phyloP scores from a whole-genome alignment of 1,284 basidiomycete species.

The Mrakiaceae sp. region DNA sequence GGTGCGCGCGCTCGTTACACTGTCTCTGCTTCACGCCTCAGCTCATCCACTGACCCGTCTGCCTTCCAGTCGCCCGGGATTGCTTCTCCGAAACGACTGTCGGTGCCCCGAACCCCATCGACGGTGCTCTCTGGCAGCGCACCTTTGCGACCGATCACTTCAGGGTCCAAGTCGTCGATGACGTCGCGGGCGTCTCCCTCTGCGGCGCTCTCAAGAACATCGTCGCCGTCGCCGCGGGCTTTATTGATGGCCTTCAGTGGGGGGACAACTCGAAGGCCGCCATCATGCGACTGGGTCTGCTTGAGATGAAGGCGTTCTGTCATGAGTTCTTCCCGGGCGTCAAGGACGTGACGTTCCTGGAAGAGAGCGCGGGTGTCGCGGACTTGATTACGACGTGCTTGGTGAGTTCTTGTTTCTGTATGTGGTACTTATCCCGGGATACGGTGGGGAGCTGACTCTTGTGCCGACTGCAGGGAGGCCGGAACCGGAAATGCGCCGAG shows the following conservation, averaged over 20 bases:
- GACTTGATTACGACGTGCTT: constrained; percentile 46
- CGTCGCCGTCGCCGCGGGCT: constrained; percentile 46
- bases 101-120: constrained; percentile 39
- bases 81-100: constrained; percentile 46
- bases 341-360: constrained; percentile 42
- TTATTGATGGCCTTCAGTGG: constrained; percentile 44
- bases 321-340: constrained; percentile 44
- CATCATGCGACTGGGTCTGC: constrained; percentile 44
- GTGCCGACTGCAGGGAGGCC: constrained; percentile 33
- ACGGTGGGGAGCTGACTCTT: background rate
- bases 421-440: background rate
- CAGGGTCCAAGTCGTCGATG: constrained; percentile 43
- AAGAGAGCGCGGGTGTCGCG: constrained; percentile 44
- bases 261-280: constrained; percentile 36
- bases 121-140: constrained; percentile 39
- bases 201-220: constrained; percentile 49
- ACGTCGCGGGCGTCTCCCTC: constrained; percentile 45
- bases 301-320: constrained; percentile 41
- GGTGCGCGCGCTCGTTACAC: constrained; percentile 19
- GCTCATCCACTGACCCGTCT: background rate
- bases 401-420: constrained; percentile 19
- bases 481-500: constrained; percentile 41
- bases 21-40: background rate
- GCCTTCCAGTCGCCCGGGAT: constrained; percentile 35
- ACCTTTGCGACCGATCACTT: constrained; percentile 42